These are phyloP conservation scores for Mallotus nudiflorus DNA, from an alignment of 345 rosid genomes.

Conservation along the genomic window DNA sequence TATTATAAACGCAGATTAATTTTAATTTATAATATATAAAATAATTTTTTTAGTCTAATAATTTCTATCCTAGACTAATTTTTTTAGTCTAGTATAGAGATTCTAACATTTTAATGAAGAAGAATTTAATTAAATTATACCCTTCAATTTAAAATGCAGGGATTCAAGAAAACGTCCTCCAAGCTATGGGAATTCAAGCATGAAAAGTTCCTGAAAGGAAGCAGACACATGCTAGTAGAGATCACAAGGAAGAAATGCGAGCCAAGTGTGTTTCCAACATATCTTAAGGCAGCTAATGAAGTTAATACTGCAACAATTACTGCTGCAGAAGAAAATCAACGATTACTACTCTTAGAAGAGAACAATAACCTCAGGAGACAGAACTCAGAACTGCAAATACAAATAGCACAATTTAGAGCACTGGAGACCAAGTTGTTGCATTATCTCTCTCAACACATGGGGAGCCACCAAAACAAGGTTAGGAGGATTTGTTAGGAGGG, in stretches of 20 bases:
- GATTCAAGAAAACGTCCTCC: constrained; percentile 61
- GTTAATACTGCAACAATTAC: not conserved
- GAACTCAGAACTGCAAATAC: constrained; percentile 43
- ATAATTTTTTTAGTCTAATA: too few species aligned
- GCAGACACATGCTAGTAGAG: constrained; percentile 46
- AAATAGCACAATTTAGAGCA: constrained; percentile 45
- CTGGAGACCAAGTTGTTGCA: constrained; percentile 48
- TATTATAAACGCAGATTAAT: too few species aligned
- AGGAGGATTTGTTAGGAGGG: constrained; percentile 26
- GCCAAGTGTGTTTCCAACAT: constrained; percentile 48
- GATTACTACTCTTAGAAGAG: constrained; percentile 36
- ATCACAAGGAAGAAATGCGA: constrained; percentile 51
- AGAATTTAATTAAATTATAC: too few species aligned
- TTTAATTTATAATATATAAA: too few species aligned
- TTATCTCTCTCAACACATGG: constrained; percentile 38
- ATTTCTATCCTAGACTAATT: too few species aligned
- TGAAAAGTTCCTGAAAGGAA: constrained; percentile 50
- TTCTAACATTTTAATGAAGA: too few species aligned
- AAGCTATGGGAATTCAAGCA: constrained; percentile 64
- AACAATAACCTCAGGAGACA: constrained; percentile 43
- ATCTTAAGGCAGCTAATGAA: constrained; percentile 35
- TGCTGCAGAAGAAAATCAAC: constrained; percentile 2
- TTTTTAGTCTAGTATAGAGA: too few species aligned
- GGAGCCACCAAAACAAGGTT: constrained; percentile 19
- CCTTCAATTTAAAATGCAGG: constrained; percentile 30